Evolutionary conservation across 2,329 filamentous ascomycete species (phyloP), one percentile per base, ranked within the genome.

Genomic region (Hansfordia pulvinata): DNA sequence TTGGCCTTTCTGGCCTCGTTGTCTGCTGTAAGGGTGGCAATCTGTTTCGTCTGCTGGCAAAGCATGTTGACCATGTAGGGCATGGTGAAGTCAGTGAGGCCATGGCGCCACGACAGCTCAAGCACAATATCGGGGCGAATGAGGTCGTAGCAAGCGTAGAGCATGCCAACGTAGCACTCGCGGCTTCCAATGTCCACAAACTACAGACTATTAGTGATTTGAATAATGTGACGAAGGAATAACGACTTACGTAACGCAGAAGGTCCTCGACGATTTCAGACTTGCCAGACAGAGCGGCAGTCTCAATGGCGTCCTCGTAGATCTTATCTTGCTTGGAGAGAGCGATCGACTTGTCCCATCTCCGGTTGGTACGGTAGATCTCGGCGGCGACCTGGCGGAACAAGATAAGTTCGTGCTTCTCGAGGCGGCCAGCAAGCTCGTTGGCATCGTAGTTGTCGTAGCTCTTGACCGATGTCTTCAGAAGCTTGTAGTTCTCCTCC

Each of bases 21-120:
- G 57, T 98, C 92, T 35, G 83, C 82, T 67, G 92, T 93, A 34
- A 98, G 69, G 32, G 65, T 53, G 32, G 85, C 73, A 40, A 98
- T 78, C 30, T 92, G 78, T 39, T 79, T 75, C 20, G 83, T 85
- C 58, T 96, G 86, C 55, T 93, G 85, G 41, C 77, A 74, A 36
- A 98, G 66, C 62, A 92, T 80, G 62, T 96, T 98, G 70, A 98
- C 96, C 84, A 98, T 92, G 66, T 93, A 98, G 11, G 90, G 90
- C 92, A 98, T 98, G 25, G 86, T 93, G 60, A 93, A 98, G 61
- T 98, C 90, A 44, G 77, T 75, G 20, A 98, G 77, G 33, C 85
- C 84, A 50, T 93, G 69, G 42, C 90, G 88, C 90, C 90, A 98
- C 32, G 90, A 96, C 31, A 98, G 71, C 61, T 98, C 90, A 54